Evolutionary conservation across 306 rosid species (phyloP), one percentile per base, ranked within the genome.

Genomic region (Gastrolobium villosum): DNA sequence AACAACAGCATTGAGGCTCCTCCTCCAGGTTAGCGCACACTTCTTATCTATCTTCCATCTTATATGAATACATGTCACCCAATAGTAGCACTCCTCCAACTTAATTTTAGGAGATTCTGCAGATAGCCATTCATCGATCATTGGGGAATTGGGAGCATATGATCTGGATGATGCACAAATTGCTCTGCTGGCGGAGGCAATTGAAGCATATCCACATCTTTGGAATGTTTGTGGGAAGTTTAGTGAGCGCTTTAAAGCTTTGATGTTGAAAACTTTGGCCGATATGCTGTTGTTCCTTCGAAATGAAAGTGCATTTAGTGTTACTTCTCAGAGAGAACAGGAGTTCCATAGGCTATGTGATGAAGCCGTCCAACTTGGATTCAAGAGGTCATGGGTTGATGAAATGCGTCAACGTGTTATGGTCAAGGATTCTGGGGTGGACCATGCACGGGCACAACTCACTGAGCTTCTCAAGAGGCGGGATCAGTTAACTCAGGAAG

Each of bases 161-260:
- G 76, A 69, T 57, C 5, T 78, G 2, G 62, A 66, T 57, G 82
- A 78, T 69, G 52, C 70, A 56, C 76, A 68, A 68, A 11, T 78
- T 68, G 60, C 53, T 56, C 3, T 67, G 8, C 41, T 67, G n/a
- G 40, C 0, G 30, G 56, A 78, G 52, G 82, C 76, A 56, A 45
- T 78, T 20, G 13, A 32, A 15, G 3, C 6, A 5, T 78, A 68
- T 68, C 81, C 81, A 53, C 74, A 65, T 65, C 74, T 76, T 30
- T 28, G 81, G 66, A 65, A 40, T 3, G 28, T 35, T 52, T 31
- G 10, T 5, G 35, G 40, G 2, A 65, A n/a, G 43, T 65, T 30
- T 6, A 53, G 74, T 44, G 43, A 13, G 11, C 80, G 65, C 3
- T 76, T 76, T 76, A 65, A 41, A 53, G 81, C 56, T 39, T 76